Evolutionary conservation across 768 basidiomycete genomes (phyloP).

Genomic region (Suillus subluteus): DNA sequence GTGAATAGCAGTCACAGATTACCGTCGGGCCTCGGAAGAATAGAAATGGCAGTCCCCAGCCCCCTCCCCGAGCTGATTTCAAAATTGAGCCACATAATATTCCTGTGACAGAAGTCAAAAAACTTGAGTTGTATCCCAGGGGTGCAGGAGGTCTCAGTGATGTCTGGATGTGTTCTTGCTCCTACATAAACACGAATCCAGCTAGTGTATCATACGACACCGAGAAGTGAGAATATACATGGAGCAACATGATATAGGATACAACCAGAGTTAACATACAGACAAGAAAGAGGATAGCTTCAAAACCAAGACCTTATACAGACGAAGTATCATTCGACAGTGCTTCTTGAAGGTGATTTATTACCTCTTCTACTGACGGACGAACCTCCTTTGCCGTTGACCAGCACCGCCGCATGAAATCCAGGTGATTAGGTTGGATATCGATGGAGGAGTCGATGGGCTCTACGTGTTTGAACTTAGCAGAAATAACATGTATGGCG

Average conservation of each 20-base stretch:
- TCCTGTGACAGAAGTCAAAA: background rate
- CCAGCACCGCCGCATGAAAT: slow-evolving; percentile 30
- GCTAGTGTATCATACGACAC: background rate
- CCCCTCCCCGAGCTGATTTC: background rate
- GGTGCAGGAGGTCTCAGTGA: slow-evolving; percentile 12
- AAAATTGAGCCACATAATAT: background rate
- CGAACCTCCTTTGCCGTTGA: slow-evolving; percentile 21
- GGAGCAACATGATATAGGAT: background rate
- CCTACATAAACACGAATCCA: background rate
- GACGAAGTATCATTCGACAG: background rate
- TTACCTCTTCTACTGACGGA: background rate
- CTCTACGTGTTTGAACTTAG: slow-evolving; percentile 19
- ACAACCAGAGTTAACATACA: background rate
- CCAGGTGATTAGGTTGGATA: slow-evolving; percentile 15
- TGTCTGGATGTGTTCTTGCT: slow-evolving; percentile 13
- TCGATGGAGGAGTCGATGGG: slow-evolving; percentile 15
- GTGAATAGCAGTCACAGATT: background rate
- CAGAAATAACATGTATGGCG: slow-evolving; percentile 26
- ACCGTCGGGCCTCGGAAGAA: background rate
- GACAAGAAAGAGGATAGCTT: background rate
- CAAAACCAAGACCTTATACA: background rate
- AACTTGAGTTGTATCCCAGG: background rate
- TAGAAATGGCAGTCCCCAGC: background rate
- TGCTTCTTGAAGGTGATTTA: background rate
- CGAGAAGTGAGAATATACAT: background rate